Evolutionary conservation across 352 stramenopile species (phyloP), one percentile per base, ranked within the genome.

Genomic region (Achlya hypogyna): DNA sequence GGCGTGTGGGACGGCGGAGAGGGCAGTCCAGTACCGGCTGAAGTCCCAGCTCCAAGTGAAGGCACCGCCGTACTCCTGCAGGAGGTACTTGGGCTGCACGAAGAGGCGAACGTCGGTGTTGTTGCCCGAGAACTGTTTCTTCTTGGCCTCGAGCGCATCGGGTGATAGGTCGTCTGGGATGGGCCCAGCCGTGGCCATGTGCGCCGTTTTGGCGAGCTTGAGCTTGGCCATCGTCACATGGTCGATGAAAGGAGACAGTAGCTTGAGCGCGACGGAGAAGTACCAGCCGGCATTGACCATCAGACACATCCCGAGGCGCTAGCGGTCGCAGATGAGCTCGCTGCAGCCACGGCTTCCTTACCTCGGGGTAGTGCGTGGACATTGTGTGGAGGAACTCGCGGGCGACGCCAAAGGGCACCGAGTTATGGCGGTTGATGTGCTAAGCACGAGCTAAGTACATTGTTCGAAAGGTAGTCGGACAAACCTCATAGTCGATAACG

Each of bases 401-500:
- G 25, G 49, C 49, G 25, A 56, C 49, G 12, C 12, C 16, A 20
- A 56, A 56, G 12, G 49, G 49, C 49, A 56, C 49, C 25, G 49
- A 56, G 49, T 56, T 56, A 16, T 56, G 25, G 31, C 49, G 25
- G 31, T 56, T 56, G 49, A 56, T 56, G 31, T 56, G 25, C 49
- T 56, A 54, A 20, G 6, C 16, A 56, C 31, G 20, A 22, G 2
- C 49, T n/a, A 56, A 18, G 6, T 45, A 45, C 12, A 3, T n/a
- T 45, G 38, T n/a, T 10, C 38, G 6, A 56, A 27, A 56, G 31
- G 31, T n/a, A 56, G 31, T n/a, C 4, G n/a, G 2, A 18, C 49
- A 56, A 10, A 56, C 49, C 49, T 56, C 49, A n/a, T 56, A 56
- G 49, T 56, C 49, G 49, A 56, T 56, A 20, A 56, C 49, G n/a